Evolutionary conservation across 306 rosid genomes (phyloP).

Genomic region (Cicer cuneatum): DNA sequence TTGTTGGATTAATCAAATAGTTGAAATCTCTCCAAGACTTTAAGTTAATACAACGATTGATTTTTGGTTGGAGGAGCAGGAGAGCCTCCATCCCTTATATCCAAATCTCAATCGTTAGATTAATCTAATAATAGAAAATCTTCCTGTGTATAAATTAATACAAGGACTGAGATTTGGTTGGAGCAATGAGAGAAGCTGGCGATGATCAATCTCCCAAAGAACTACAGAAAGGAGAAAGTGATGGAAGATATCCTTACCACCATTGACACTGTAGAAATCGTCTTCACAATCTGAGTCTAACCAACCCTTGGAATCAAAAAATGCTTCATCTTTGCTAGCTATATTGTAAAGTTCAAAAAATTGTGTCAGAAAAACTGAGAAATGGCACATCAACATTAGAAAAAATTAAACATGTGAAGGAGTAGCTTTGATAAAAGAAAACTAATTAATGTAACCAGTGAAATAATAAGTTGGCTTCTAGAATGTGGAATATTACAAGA

Average conservation of each 20-base stretch:
- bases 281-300: slow-evolving; percentile 92
- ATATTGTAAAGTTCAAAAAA: slow-evolving; percentile 43
- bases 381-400: not conserved
- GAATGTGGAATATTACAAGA: slow-evolving; percentile 24
- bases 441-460: not conserved
- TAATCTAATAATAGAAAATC: not conserved
- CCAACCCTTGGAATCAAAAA: slow-evolving; percentile 85
- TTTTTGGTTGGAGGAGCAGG: too few species aligned
- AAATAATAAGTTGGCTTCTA: slow-evolving; percentile 5
- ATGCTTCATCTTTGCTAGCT: slow-evolving; percentile 86
- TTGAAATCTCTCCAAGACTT: too few species aligned
- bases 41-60: too few species aligned
- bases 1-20: too few species aligned
- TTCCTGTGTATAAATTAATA: not conserved
- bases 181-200: not conserved
- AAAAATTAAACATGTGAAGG: not conserved
- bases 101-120: not conserved
- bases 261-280: slow-evolving; percentile 90
- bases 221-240: slow-evolving; percentile 38
- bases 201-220: slow-evolving; percentile 3
- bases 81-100: too few species aligned
- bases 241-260: slow-evolving; percentile 69
- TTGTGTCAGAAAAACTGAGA: slow-evolving; percentile 2
- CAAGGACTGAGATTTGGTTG: not conserved
- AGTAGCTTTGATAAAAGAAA: not conserved